Percentiles rank a stretch among this genome's conserved stretches.
Conservation (phyloP, 495 filamentous ascomycete species). For the Podospora bellae-mahoneyi region DNA sequence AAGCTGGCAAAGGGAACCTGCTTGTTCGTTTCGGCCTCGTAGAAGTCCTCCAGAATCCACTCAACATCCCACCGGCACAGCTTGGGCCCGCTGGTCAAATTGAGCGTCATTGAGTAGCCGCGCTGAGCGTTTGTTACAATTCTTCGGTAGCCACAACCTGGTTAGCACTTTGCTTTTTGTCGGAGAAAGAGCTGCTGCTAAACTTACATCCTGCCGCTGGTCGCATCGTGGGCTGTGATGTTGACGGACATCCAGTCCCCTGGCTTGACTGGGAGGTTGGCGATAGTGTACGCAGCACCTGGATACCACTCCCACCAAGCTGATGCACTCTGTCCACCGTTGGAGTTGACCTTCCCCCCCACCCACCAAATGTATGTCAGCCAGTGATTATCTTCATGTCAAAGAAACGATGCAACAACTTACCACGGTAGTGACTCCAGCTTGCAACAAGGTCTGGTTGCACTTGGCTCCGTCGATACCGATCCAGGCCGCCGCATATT, state of each 20-base stretch:
- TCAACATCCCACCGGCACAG: conserved; percentile 36
- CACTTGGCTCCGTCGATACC: conserved; percentile 36
- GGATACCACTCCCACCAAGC: conserved; percentile 69
- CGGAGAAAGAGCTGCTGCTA: background rate
- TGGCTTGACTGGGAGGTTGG: conserved; percentile 44
- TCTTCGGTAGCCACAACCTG: conserved; percentile 1
- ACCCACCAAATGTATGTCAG: background rate
- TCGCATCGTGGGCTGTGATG: conserved; percentile 44
- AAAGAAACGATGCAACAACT: background rate
- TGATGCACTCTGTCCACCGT: conserved; percentile 29
- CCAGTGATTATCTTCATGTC: background rate
- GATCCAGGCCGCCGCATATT: conserved; percentile 32
- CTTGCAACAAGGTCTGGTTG: conserved; percentile 26
- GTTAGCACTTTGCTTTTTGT: background rate
- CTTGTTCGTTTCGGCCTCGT: conserved; percentile 19
- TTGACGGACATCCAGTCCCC: conserved; percentile 55
- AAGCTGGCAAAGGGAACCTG: conserved; percentile 37
- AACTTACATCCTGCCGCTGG: conserved; percentile 41
- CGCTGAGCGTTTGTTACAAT: conserved; percentile 50
- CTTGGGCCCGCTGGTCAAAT: conserved; percentile 34
- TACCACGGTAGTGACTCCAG: conserved; percentile 33
- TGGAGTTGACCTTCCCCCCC: conserved; percentile 24
- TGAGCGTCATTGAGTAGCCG: conserved; percentile 47
- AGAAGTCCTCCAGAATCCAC: conserved; percentile 43
- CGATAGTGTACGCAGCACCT: conserved; percentile 49